These are phyloP conservation scores for Leersia perrieri DNA, from an alignment of 176 grass and related monocot genomes.

Conservation along the genomic window DNA sequence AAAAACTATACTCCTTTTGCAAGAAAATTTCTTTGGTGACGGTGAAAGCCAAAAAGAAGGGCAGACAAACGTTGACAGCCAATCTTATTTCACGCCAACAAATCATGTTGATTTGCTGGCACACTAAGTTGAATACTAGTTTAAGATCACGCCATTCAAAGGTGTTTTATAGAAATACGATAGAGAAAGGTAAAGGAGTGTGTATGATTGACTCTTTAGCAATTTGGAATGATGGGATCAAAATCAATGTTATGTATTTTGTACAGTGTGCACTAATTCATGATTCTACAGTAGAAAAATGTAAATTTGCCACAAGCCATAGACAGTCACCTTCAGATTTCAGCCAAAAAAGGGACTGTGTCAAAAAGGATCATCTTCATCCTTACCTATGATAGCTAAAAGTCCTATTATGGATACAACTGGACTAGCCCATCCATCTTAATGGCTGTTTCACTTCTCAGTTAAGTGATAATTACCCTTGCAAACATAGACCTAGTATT, in stretches of 20 bases:
- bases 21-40: neutral
- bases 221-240: conserved; percentile 20
- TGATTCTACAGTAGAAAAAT: conserved; percentile 21
- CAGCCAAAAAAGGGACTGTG: neutral
- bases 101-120: neutral
- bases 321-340: conserved; percentile 4
- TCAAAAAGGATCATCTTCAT: neutral
- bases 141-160: neutral
- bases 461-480: too few relatives aligned
- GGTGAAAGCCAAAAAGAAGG: conserved; percentile 13
- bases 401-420: neutral
- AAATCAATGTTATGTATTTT: neutral
- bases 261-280: conserved; percentile 8
- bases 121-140: neutral
- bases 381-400: neutral
- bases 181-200: neutral
- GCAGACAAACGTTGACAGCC: neutral
- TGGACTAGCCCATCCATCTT: neutral
- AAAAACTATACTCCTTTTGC: conserved; percentile 9
- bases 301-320: neutral
- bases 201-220: neutral
- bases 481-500: neutral
- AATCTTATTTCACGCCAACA: neutral
- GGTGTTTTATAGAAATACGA: neutral
- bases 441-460: neutral